Base-by-base conservation (phyloP, 2,329 filamentous ascomycete species). In the Paecilomyces niveus region DNA sequence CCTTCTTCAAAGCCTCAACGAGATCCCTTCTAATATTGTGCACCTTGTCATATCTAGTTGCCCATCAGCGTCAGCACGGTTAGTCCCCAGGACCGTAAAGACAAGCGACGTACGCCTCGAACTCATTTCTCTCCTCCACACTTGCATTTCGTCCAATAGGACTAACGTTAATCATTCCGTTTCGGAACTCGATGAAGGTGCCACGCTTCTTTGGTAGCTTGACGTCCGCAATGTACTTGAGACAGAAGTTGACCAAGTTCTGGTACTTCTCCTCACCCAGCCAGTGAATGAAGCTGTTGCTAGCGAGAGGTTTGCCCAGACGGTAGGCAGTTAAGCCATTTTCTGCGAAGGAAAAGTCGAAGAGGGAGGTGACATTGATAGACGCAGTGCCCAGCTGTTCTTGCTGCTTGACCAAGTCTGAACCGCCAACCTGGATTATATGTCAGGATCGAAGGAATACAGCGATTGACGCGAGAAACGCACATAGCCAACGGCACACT, bases 331-430 rank as follows among this genome's bases (percentile, higher is more conserved):
- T 95, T 66, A 99, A 85, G 10, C 94, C 94, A 78, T 99, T 99
- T 81, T 99, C 94, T 59, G 92, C 82, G 80, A 99, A 99, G 84
- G 89, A 94, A 80, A 90, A 99, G 81, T 99, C 94, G 81, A 99
- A 99, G 69, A 97, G 86, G 62, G 85, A 81, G 56, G 87, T 92
- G 61, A 97, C 93, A 66, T 80, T 74, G 66, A 88, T 82, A 59
- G 83, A 78, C 26, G 83, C 74, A 3, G 85, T 83, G 73, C 92
- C 92, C 62, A 97, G 85, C 80, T 97, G 93, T 77, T 97, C 94
- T 77, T 97, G 91, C 78, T 97, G 94, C 81, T 99, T 97, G 73
- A 76, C 79, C 62, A 96, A 85, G 81, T 97, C 89, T 68, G 89
- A 94, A 73, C 94, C 94, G 70, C 94, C 94, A 61, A 97, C 76